A percentile compares a stretch with the other conserved stretches of the same genome.
Evolutionary conservation across 208 protist species (phyloP).

Genomic region (Acanthamoeba lenticulata): DNA sequence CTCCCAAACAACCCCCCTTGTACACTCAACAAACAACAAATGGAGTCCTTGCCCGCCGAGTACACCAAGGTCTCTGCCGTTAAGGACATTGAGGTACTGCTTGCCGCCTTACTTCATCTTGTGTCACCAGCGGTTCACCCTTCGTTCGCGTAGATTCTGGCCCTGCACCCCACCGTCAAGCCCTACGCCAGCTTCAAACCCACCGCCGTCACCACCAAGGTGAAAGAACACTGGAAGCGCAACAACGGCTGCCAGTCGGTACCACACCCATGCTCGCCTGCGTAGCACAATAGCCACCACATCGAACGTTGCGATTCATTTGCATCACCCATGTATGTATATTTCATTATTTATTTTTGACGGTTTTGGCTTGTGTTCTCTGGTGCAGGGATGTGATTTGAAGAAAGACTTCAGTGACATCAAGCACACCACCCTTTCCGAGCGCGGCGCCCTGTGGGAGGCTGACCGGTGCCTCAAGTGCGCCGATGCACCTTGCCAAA

Average conservation of each 20-base stretch:
- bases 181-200: slow-evolving; percentile 71
- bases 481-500: slow-evolving; percentile 88
- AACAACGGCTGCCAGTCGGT: slow-evolving; percentile 51
- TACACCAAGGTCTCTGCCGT: slow-evolving; percentile 64
- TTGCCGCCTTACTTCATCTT: background rate
- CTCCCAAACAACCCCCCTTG: too few species aligned
- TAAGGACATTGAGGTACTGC: slow-evolving; percentile 69
- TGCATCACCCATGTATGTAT: background rate
- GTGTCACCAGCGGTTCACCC: background rate
- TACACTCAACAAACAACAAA: background rate
- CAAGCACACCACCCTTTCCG: slow-evolving; percentile 85
- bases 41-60: background rate
- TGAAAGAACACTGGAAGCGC: slow-evolving; percentile 66
- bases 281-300: background rate
- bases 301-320: background rate
- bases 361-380: background rate
- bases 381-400: slow-evolving; percentile 73
- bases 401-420: slow-evolving; percentile 85
- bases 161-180: slow-evolving; percentile 73
- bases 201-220: slow-evolving; percentile 69
- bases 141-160: slow-evolving; percentile 26
- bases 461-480: slow-evolving; percentile 80
- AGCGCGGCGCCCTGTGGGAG: slow-evolving; percentile 84
- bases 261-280: background rate
- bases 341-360: background rate